Conservation (phyloP, 1,284 basidiomycete genomes). For the Volvariella volvacea region DNA sequence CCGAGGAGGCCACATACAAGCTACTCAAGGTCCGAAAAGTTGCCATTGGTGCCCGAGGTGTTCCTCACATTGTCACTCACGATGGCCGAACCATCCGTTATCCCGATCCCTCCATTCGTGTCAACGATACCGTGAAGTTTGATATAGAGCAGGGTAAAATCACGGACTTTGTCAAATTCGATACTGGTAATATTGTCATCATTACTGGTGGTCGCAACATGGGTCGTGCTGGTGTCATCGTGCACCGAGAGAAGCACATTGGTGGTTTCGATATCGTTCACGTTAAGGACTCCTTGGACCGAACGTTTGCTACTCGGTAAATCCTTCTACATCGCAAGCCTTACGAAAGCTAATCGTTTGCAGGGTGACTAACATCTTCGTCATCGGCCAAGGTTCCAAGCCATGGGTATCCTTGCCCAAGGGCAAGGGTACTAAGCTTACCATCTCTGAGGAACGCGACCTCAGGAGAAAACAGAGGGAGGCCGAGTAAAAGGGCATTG, state of each 20-base stretch:
- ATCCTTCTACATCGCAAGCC: conserved; percentile 17
- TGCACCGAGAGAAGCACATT: conserved; percentile 94
- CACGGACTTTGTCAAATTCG: conserved; percentile 91
- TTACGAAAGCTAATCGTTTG: conserved; percentile 9
- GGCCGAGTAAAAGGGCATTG: conserved; percentile 45
- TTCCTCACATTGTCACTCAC: conserved; percentile 97
- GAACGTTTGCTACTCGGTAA: conserved; percentile 93
- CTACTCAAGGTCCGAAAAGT: conserved; percentile 95
- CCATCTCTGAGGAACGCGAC: conserved; percentile 84
- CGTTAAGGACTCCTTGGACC: conserved; percentile 92
- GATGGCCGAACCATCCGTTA: conserved; percentile 99
- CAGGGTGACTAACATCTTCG: conserved; percentile 95
- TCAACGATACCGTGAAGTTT: conserved; percentile 98
- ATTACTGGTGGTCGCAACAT: conserved; percentile 99
- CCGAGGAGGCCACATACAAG: conserved; percentile 98
- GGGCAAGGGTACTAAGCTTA: conserved; percentile 96
- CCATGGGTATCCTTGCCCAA: conserved; percentile 96
- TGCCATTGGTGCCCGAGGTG: conserved; percentile 89
- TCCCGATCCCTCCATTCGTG: conserved; percentile 93
- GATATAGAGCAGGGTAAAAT: conserved; percentile 96
- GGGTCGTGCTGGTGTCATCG: conserved; percentile 95
- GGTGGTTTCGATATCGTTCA: conserved; percentile 99
- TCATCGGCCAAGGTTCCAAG: conserved; percentile 94
- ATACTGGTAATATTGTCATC: conserved; percentile 96
- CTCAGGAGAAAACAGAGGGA: conserved; percentile 67